A percentile compares a stretch with the other conserved stretches of the same genome.
phyloP scores from a whole-genome alignment of 805 yeast species.

The Saturnispora halmiae region DNA sequence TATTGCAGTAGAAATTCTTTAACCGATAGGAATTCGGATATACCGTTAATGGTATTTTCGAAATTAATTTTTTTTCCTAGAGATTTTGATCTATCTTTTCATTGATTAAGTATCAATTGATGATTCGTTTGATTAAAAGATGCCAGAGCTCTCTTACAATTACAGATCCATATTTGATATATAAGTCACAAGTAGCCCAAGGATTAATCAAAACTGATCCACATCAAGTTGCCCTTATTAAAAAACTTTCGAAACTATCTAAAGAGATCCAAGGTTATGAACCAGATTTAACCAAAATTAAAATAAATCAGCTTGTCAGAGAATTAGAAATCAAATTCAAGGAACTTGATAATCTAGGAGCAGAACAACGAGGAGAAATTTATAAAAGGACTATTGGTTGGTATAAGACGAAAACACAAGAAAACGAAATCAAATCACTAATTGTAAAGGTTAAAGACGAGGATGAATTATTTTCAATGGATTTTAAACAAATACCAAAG shows the following conservation, averaged over 20 bases:
- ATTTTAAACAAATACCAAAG: slow-evolving; percentile 48
- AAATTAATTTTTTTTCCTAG: neutral
- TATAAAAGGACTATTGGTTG: slow-evolving; percentile 26
- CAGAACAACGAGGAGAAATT: slow-evolving; percentile 17
- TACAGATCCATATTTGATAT: slow-evolving; percentile 56
- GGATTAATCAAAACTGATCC: slow-evolving; percentile 49
- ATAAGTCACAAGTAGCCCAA: slow-evolving; percentile 41
- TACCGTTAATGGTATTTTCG: neutral
- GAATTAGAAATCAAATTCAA: slow-evolving; percentile 26
- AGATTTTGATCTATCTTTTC: neutral
- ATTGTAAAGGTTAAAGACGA: slow-evolving; percentile 48
- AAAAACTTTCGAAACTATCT: slow-evolving; percentile 56
- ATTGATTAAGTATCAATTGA: neutral
- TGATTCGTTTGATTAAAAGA: neutral
- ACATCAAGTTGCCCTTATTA: slow-evolving; percentile 49
- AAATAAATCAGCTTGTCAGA: slow-evolving; percentile 32
- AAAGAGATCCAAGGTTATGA: slow-evolving; percentile 50
- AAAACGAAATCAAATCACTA: slow-evolving; percentile 29
- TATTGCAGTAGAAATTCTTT: no score
- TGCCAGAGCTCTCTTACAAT: slow-evolving; percentile 8
- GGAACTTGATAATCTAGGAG: slow-evolving; percentile 7
- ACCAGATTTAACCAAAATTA: slow-evolving; percentile 42
- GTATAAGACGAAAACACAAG: slow-evolving; percentile 15
- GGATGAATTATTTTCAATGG: slow-evolving; percentile 31
- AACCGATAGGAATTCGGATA: neutral